Base-by-base conservation (phyloP, 345 rosid genomes). In the Lagerstroemia speciosa region DNA sequence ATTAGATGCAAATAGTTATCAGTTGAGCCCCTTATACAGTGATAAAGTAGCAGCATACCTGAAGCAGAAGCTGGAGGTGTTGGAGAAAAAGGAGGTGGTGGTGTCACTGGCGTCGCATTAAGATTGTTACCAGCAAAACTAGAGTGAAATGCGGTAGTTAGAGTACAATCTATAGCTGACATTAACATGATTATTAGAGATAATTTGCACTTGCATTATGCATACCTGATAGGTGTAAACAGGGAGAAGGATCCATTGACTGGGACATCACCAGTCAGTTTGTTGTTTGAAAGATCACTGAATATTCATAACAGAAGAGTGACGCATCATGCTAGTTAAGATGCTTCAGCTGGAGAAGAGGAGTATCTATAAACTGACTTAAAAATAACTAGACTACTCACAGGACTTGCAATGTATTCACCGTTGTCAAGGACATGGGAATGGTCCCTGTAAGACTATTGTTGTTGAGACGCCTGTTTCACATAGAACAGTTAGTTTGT, bases 281-380 rank as follows among this genome's bases (percentile, higher is more conserved):
- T 0, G 77, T 93, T 90, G 78, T 86, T 79, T 45, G 98, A 91
- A 75, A 93, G 84, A 85, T 93, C 92, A 72, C 97, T 93, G 83
- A 74, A 86, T 79, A 72, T 80, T 63, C 33, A 58, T 12, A 22
- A 26, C n/a, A 8, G 14, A 58, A 27, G 29, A 58, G 34, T 58
- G 33, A 11, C 60, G 2, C 5, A 30, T 52, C 27, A 52, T 22
- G 58, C n/a, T 46, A 53, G 29, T 53, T 55, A 19, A 14, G 29
- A 58, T 9, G 4, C 19, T 30, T 27, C 63, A 27, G 63, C 63
- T 2, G 7, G 33, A 58, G 63, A 58, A 58, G 12, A 58, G 31
- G 20, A 27, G 24, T 26, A 0, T 58, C 17, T 10, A 16, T 58
- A 58, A 27, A 58, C 29, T 12, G 33, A 48, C 6, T n/a, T 3